Evolutionary conservation across 1,284 basidiomycete genomes (phyloP).

Genomic region (Puccinia triticina): DNA sequence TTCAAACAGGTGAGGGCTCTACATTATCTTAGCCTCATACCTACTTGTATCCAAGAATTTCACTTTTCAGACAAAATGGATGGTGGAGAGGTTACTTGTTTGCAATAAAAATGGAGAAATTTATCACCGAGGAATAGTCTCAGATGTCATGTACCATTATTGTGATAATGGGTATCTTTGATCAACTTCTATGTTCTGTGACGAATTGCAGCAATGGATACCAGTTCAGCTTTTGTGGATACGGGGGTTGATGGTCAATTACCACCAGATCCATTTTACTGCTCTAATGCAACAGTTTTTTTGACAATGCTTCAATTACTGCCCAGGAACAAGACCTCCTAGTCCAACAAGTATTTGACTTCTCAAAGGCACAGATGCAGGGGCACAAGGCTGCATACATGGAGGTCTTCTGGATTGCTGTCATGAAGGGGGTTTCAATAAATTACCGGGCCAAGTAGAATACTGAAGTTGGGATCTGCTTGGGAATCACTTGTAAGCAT

Average conservation of each 20-base stretch:
- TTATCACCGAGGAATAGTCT: not conserved
- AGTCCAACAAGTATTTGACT: not conserved
- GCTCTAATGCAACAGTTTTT: not conserved
- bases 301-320: no score
- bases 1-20: not conserved
- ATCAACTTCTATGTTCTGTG: not conserved
- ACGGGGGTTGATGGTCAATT: not conserved
- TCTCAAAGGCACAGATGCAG: no score
- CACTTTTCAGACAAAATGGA: no score
- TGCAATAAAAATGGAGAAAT: not conserved
- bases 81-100: not conserved
- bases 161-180: slow-evolving; percentile 1
- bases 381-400: slow-evolving; percentile 12
- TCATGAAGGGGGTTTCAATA: not conserved
- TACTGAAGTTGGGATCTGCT: not conserved
- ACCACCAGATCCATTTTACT: no score
- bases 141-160: not conserved
- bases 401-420: slow-evolving; percentile 4
- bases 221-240: slow-evolving; percentile 21
- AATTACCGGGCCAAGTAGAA: not conserved
- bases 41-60: not conserved
- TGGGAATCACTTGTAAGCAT: not conserved
- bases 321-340: not conserved
- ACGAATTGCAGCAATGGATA: not conserved
- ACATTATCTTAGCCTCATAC: not conserved